Base-by-base conservation (phyloP, 768 basidiomycete species). In the Termitomyces sp. region DNA sequence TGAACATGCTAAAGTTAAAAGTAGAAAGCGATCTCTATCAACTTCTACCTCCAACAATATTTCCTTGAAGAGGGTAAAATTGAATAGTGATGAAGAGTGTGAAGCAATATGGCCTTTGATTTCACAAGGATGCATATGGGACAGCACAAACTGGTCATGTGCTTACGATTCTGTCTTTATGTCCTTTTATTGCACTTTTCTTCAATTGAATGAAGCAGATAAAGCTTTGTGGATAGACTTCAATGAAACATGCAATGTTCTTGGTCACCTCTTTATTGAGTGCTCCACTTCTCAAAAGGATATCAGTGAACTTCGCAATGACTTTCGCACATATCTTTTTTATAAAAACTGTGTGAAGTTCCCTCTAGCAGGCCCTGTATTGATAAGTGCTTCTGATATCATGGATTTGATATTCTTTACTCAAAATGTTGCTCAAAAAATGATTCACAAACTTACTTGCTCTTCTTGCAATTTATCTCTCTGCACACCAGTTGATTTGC, bases 151-250 rank as follows among this genome's bases (percentile, higher is more conserved):
- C 29, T 50, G 49, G 39, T 50, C 49, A 2, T 50, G 39, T 31
- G 39, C 49, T 39, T 50, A 50, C 36, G 38, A 50, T 50, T n/a
- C 49, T 20, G 25, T 50, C 2, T 50, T 50, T 23, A 50, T 50
- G 38, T 27, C 27, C 18, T 50, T 50, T 15, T 50, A 50, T 23
- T 50, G 36, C 12, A 18, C 18, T n/a, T 39, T 16, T 20, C 38
- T 39, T 9, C 27, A 40, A 32, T 3, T 27, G 15, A 31, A 6
- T 18, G 12, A 11, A 1, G 23, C 6, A 39, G 25, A 33, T n/a
- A 23, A 20, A 7, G n/a, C 3, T n/a, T 22, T 22, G 5, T 50
- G 49, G 49, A 3, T 2, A 13, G 5, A 6, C 3, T 39, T 20
- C 5, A 50, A 50, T 27, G 10, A 25, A 11, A 20, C 20, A 7